Evolutionary conservation across 106 monocot genomes (phyloP).

Genomic region (Phalaenopsis aphrodite): DNA sequence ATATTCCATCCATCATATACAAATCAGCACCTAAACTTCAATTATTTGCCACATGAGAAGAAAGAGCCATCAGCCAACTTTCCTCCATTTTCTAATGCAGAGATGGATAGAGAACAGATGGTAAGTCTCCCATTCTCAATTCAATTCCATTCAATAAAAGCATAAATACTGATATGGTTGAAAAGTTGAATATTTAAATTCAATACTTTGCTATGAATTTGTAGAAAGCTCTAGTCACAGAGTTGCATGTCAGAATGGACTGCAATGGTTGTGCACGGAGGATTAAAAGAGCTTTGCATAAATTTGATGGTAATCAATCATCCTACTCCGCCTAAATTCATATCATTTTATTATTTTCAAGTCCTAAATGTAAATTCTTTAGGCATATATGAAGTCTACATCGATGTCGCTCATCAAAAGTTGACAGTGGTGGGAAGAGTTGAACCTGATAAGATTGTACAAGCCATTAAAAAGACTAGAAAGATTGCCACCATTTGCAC

Average conservation of each 20-base stretch:
- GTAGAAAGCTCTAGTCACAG: constrained; percentile 31
- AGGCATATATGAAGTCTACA: constrained; percentile 37
- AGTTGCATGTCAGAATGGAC: constrained; percentile 57
- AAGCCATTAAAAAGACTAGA: constrained; percentile 56
- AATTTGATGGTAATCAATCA: constrained; percentile 34
- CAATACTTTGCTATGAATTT: neutral
- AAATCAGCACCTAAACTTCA: constrained; percentile 10
- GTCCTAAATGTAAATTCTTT: neutral
- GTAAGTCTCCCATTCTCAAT: constrained; percentile 8
- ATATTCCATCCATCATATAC: constrained; percentile 29
- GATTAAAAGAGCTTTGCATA: constrained; percentile 41
- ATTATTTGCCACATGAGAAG: neutral
- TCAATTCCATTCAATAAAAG: neutral
- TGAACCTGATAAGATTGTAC: constrained; percentile 38
- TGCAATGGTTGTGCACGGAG: constrained; percentile 56
- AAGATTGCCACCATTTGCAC: constrained; percentile 36
- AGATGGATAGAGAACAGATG: constrained; percentile 25
- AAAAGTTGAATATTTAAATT: neutral
- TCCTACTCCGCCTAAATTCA: neutral
- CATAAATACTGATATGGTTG: neutral
- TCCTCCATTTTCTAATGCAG: neutral
- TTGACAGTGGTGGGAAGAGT: constrained; percentile 50
- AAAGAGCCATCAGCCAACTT: too few species aligned
- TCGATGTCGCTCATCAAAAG: constrained; percentile 44
- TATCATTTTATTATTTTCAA: neutral